Conservation (phyloP, 2,329 filamentous ascomycete species). For the Nakataea oryzae region DNA sequence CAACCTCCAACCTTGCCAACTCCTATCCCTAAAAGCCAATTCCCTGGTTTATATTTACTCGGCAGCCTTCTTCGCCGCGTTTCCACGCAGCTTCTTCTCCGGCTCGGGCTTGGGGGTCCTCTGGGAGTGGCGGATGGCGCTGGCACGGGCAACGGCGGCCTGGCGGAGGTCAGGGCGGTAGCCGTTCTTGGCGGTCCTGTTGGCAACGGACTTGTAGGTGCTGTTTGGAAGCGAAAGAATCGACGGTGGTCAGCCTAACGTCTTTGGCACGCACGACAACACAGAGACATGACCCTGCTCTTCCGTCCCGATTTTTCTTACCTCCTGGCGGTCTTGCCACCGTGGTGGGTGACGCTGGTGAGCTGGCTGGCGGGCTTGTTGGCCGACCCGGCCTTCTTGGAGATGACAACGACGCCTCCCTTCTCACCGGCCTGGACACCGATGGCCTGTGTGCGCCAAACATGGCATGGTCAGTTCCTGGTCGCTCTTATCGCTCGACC, state of each 20-base stretch:
- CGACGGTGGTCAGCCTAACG: slow-evolving; percentile 13
- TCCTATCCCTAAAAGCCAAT: not conserved
- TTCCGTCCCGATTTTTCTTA: slow-evolving; percentile 34
- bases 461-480: slow-evolving; percentile 12
- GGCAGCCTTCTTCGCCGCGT: slow-evolving; percentile 66
- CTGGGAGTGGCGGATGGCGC: slow-evolving; percentile 73
- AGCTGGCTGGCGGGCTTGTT: slow-evolving; percentile 63
- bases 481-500: not conserved
- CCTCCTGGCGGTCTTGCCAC: slow-evolving; percentile 68
- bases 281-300: not conserved
- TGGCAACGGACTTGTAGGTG: slow-evolving; percentile 83
- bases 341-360: slow-evolving; percentile 58
- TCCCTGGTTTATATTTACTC: too few relatives aligned
- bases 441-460: slow-evolving; percentile 51
- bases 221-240: slow-evolving; percentile 30
- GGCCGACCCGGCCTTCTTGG: slow-evolving; percentile 68
- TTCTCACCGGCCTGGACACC: slow-evolving; percentile 67
- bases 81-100: slow-evolving; percentile 67
- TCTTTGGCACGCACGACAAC: not conserved
- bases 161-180: slow-evolving; percentile 76
- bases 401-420: slow-evolving; percentile 68
- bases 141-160: slow-evolving; percentile 75
- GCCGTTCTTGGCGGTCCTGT: slow-evolving; percentile 67
- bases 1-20: not conserved
- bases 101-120: slow-evolving; percentile 64